Base-by-base conservation (phyloP, 257 asterid genomes). In the Knoxia roxburghii region DNA sequence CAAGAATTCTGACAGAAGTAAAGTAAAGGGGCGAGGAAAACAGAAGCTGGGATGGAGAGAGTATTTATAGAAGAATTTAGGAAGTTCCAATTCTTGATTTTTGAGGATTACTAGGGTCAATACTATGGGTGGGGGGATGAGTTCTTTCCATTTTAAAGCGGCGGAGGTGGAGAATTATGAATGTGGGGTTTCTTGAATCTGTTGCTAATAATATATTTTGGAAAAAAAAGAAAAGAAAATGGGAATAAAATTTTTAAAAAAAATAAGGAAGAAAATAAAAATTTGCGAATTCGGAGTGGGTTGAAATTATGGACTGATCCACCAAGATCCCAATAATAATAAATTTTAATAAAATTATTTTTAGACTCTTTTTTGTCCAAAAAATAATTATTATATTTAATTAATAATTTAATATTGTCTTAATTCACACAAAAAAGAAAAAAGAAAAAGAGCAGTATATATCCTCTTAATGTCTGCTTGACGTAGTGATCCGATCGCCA, bases 401-500 rank as follows among this genome's bases (percentile, higher is more conserved):
- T n/a, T n/a, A n/a, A n/a, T n/a, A 37, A 37, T 37, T 37, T 37
- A 4, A 37, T 37, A 37, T 3, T 37, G 41, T 37, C 41, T 9
- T 37, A 3, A 3, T 9, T 24, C 10, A 10, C 0, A 24, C 6
- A 11, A 1, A 6, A 8, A 29, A 4, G 7, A 7, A 58, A 0
- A 7, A 18, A 20, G 0, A 33, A 30, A 37, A 33, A 35, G 13
- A 29, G 68, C 65, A 64, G 76, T 58, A n/a, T n/a, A n/a, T n/a
- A 27, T 71, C 60, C 33, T 48, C 73, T 81, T 67, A 73, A 82
- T 63, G 79, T 78, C 78, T 71, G 73, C 61, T 71, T 64, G 84
- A 78, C 70, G 78, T 67, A 56, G 70, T 75, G 76, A 80, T 75
- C 75, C 80, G 77, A 76, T 84, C 84, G 76, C 43, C 84, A 77